These are phyloP conservation scores for Talaromyces sp. DNA, from an alignment of 2,329 filamentous ascomycete species.

Conservation along the genomic window DNA sequence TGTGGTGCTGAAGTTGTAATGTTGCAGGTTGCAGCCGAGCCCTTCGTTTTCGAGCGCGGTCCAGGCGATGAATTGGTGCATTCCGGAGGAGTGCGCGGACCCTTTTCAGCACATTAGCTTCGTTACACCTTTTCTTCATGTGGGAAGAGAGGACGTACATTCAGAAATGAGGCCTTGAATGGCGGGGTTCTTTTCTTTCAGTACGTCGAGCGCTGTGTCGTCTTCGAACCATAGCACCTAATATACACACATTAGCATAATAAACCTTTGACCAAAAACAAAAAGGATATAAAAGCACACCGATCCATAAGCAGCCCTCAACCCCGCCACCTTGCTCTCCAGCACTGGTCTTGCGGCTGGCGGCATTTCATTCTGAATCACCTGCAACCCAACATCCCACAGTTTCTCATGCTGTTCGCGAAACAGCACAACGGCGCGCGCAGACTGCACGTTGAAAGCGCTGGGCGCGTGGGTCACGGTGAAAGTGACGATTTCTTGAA, in stretches of 20 bases:
- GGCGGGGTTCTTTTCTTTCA: constrained; percentile 26
- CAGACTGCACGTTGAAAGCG: constrained; percentile 56
- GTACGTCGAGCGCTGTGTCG: constrained; percentile 53
- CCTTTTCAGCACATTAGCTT: constrained; percentile 67
- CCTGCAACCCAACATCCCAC: background rate
- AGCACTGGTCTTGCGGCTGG: background rate
- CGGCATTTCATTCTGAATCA: background rate
- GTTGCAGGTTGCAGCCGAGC: constrained; percentile 10
- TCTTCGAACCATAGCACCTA: constrained; percentile 74
- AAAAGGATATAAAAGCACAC: too few relatives aligned
- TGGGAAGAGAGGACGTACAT: constrained; percentile 10
- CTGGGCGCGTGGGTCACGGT: background rate
- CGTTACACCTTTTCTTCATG: constrained; percentile 51
- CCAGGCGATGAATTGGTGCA: constrained; percentile 64
- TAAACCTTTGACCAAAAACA: too few relatives aligned
- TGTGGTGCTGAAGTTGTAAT: constrained; percentile 5
- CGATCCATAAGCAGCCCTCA: background rate
- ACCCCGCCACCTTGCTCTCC: background rate
- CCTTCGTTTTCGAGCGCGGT: constrained; percentile 6
- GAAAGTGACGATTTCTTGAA: background rate
- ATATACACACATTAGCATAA: too few relatives aligned
- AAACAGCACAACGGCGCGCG: constrained; percentile 41
- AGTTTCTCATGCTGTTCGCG: background rate
- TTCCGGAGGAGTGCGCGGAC: constrained; percentile 67
- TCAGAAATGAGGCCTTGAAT: background rate